Evolutionary conservation across 148 eudicot genomes (phyloP), one percentile per base, ranked within the genome.

Genomic region (Camellia japonica): DNA sequence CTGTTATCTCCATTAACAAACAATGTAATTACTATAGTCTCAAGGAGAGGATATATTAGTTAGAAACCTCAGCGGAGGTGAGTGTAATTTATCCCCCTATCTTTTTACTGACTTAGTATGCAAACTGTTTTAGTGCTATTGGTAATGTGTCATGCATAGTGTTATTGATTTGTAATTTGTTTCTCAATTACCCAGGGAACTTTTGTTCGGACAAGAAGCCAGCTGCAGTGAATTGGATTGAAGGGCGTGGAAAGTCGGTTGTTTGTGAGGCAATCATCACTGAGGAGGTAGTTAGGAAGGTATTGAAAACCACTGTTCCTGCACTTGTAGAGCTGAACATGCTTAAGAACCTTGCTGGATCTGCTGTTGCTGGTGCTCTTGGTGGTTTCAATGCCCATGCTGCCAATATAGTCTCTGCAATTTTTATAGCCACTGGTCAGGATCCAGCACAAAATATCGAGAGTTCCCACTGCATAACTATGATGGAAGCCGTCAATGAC

Each of bases 301-400:
- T 67, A 1, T 23, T 67, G 15, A 67, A 67, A 38, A 67, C 70
- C 3, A 41, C 42, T 67, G 70, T 67, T 11, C 4, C 70, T 67
- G 42, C 70, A 10, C 12, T 67, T 0, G 47, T 67, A 41, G 70
- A 67, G 70, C 70, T 67, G 38, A 67, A 67, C 70, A 11, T 67
- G 47, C 70, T 67, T 10, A 67, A 67, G 44, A 67, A 67, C 16
- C 70, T 67, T 67, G 42, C 70, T 41, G 70, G 70, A 4, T 67
- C 70, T 13, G 70, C 70, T 3, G 14, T 67, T 38, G 70, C 70
- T 67, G 70, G 70, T 8, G 47, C 70, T 67, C 70, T 67, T 41
- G 70, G 70, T 67, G 70, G 70, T 12, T 67, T 67, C 70, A 67
- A 67, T 67, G 70, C 70, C 70, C 70, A 67, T 38, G 70, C 70